These are phyloP conservation scores for Cnidoscolus chayamansa DNA, from an alignment of 441 rosid species.

Conservation along the genomic window DNA sequence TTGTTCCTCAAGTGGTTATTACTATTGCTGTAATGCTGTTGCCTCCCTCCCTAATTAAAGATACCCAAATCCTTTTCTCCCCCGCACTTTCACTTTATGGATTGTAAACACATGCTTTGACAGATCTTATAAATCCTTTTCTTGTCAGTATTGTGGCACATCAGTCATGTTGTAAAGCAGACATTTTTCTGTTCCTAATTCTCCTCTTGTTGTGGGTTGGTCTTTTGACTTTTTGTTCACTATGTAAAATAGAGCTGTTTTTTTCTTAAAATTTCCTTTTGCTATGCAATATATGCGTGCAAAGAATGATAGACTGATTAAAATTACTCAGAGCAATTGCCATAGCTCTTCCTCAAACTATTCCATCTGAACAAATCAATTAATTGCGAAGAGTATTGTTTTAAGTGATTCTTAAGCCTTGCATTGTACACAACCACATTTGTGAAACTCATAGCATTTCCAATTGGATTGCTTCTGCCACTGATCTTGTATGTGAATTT, in stretches of 20 bases:
- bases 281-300: not conserved
- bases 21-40: not conserved
- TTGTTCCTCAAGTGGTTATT: constrained; percentile 19
- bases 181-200: not conserved
- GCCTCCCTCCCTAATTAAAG: no score
- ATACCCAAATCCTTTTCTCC: no score
- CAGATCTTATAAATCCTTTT: not conserved
- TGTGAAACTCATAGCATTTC: not conserved
- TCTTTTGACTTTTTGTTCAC: not conserved
- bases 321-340: not conserved
- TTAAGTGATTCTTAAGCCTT: no score
- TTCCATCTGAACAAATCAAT: no score
- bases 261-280: no score
- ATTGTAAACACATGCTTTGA: not conserved
- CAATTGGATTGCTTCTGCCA: not conserved
- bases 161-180: not conserved
- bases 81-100: no score
- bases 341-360: no score
- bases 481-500: not conserved
- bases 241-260: not conserved
- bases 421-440: not conserved
- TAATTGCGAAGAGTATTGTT: no score
- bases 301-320: not conserved
- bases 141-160: not conserved
- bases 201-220: not conserved